These are phyloP conservation scores for Phytopythium oedochilum DNA, from an alignment of 352 stramenopile species.

Conservation along the genomic window DNA sequence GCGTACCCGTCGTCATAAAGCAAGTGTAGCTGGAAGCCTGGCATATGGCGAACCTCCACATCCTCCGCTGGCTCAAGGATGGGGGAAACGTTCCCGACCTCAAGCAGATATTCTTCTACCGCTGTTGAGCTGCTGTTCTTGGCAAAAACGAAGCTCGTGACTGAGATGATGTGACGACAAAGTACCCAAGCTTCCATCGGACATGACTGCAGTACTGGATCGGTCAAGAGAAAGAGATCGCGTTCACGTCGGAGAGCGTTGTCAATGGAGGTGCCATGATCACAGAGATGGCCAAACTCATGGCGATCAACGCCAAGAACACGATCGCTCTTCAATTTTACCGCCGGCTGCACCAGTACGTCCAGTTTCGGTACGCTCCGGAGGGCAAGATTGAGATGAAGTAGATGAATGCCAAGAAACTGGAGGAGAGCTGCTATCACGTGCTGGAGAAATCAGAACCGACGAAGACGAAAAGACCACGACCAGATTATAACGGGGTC, in stretches of 20 bases:
- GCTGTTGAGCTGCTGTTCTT: not conserved
- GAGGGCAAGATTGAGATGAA: too few species aligned
- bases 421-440: too few species aligned
- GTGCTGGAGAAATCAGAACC: too few species aligned
- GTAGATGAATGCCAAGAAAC: too few species aligned
- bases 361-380: too few species aligned
- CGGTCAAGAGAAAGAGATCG: not conserved
- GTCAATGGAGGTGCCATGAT: not conserved
- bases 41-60: slow-evolving; percentile 16
- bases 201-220: not conserved
- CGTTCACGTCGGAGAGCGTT: not conserved
- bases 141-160: not conserved
- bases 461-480: too few species aligned
- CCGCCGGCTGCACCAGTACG: too few species aligned
- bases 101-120: slow-evolving; percentile 8
- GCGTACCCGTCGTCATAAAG: slow-evolving; percentile 5
- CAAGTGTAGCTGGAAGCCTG: slow-evolving; percentile 15
- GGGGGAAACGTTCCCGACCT: slow-evolving; percentile 2
- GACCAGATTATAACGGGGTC: too few species aligned
- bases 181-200: not conserved
- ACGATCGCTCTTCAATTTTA: not conserved
- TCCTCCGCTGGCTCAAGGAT: slow-evolving; percentile 8
- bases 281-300: not conserved
- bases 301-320: not conserved
- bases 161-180: not conserved